Percentiles rank a stretch among this genome's conserved stretches.
Evolutionary conservation across 495 filamentous ascomycete species (phyloP).

Genomic region (Xylaria curta): DNA sequence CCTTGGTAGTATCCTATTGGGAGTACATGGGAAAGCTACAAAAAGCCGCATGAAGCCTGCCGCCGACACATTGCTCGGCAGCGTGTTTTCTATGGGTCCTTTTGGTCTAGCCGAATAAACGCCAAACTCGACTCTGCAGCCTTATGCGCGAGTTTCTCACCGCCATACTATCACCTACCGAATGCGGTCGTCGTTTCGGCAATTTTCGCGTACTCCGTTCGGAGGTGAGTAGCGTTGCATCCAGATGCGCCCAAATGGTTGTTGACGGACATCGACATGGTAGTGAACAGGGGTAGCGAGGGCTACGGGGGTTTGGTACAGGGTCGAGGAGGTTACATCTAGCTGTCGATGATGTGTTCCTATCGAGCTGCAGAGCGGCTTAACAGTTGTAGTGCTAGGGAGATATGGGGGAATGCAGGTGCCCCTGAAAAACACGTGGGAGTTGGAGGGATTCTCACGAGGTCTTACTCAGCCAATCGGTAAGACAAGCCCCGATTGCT

Average conservation of each 20-base stretch:
- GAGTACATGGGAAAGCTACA: too few relatives aligned
- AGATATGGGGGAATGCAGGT: background rate
- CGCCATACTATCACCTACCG: constrained; percentile 3
- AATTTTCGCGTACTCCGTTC: background rate
- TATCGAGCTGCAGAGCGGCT: too few relatives aligned
- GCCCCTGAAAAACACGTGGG: background rate
- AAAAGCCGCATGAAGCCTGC: background rate
- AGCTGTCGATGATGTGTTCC: too few relatives aligned
- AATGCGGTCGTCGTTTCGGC: background rate
- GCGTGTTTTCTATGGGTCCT: background rate
- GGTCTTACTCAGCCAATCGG: background rate
- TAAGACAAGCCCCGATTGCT: background rate
- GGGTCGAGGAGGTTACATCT: too few relatives aligned
- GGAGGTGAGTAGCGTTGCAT: constrained; percentile 8
- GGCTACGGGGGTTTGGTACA: too few relatives aligned
- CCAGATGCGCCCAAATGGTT: background rate
- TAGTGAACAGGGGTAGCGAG: too few relatives aligned
- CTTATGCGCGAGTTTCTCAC: background rate
- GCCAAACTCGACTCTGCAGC: background rate
- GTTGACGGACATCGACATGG: background rate
- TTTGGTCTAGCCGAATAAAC: background rate
- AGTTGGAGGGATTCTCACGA: background rate
- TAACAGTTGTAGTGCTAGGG: too few relatives aligned
- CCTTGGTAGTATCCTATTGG: background rate
- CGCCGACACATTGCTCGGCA: background rate